Evolutionary conservation across 2,329 filamentous ascomycete genomes (phyloP).

Genomic region (Zymoseptoria ardabiliae): DNA sequence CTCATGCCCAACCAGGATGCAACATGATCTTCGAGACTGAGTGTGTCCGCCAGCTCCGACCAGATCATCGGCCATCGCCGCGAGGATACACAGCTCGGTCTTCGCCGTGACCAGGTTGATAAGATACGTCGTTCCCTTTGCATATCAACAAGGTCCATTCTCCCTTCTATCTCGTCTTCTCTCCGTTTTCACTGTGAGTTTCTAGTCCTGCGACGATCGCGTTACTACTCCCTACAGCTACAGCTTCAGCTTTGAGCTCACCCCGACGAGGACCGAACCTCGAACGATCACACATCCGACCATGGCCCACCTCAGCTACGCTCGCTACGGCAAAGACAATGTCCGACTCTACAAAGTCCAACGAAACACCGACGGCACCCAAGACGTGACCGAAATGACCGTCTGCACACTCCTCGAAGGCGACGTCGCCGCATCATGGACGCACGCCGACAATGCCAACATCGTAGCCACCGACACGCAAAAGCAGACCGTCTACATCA

Average conservation of each 20-base stretch:
- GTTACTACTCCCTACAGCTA: not conserved
- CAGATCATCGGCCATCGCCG: not conserved
- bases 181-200: not conserved
- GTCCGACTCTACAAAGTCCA: conserved; percentile 95
- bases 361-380: conserved; percentile 67
- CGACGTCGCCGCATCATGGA: conserved; percentile 85
- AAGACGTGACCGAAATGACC: conserved; percentile 90
- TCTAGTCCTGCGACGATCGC: not conserved
- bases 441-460: conserved; percentile 84
- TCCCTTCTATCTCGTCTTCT: not conserved
- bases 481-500: conserved; percentile 88
- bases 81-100: not conserved
- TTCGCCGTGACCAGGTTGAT: not conserved
- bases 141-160: not conserved
- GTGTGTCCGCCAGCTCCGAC: not conserved
- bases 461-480: conserved; percentile 96
- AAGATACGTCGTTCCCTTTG: not conserved
- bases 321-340: conserved; percentile 92
- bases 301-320: conserved; percentile 46
- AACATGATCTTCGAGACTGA: not conserved
- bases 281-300: conserved; percentile 9
- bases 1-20: not conserved
- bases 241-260: not conserved
- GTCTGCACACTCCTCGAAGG: conserved; percentile 89
- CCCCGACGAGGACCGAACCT: no score